Conservation (phyloP, 805 yeast genomes). For the Candida tibetensis region DNA sequence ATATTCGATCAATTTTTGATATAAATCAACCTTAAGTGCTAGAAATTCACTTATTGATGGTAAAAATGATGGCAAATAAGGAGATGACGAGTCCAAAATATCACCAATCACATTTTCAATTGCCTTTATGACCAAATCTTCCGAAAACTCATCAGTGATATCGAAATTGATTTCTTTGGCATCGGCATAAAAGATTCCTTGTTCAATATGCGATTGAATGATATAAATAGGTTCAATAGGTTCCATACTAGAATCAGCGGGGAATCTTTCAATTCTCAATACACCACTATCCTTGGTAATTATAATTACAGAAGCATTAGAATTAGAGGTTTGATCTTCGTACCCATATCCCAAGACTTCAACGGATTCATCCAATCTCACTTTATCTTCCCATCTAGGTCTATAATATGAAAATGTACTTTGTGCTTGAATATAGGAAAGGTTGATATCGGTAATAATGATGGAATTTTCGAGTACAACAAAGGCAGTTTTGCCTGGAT, state of each 20-base stretch:
- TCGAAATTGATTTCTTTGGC: conserved; percentile 46
- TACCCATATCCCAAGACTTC: conserved; percentile 58
- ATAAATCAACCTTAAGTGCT: conserved; percentile 44
- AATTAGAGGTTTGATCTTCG: conserved; percentile 38
- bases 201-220: conserved; percentile 74
- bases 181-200: conserved; percentile 68
- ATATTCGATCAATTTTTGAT: conserved; percentile 45
- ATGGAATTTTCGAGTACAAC: conserved; percentile 59
- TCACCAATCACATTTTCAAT: conserved; percentile 50
- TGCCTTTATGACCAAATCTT: conserved; percentile 29
- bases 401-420: conserved; percentile 26
- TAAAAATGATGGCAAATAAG: conserved; percentile 52
- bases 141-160: conserved; percentile 37
- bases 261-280: conserved; percentile 52
- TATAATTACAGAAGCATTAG: conserved; percentile 44
- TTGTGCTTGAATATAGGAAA: conserved; percentile 23
- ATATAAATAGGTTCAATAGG: conserved; percentile 27
- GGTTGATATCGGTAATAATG: conserved; percentile 60
- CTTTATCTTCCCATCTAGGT: conserved; percentile 79
- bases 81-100: conserved; percentile 53
- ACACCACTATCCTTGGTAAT: conserved; percentile 60
- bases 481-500: conserved; percentile 58
- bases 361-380: conserved; percentile 53
- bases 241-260: conserved; percentile 18
- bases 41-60: conserved; percentile 54